Conservation (phyloP, 805 yeast genomes). For the Yamadazyma endophytica region DNA sequence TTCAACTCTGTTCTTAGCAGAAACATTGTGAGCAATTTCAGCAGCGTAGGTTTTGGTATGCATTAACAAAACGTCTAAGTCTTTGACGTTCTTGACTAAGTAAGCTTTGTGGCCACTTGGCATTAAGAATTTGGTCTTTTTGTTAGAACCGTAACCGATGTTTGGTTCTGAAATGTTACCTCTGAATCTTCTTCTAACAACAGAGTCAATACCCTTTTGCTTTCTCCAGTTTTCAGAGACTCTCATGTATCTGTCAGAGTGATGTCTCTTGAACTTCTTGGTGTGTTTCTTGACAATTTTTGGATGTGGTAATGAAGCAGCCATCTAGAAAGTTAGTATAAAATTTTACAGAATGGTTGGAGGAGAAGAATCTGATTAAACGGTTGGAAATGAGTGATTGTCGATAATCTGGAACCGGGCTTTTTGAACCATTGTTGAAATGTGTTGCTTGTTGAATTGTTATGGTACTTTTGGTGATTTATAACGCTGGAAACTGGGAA, state of each 20-base stretch:
- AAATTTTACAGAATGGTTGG: no score
- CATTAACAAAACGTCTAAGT: conserved; percentile 90
- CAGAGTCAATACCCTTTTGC: conserved; percentile 99
- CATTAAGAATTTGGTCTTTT: conserved; percentile 91
- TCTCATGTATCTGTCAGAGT: conserved; percentile 99
- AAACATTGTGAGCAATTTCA: conserved; percentile 98
- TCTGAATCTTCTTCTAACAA: conserved; percentile 99
- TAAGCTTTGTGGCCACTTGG: conserved; percentile 98
- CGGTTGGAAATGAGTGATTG: no score
- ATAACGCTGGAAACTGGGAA: no score
- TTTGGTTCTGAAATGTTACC: conserved; percentile 99
- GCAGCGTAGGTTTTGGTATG: conserved; percentile 99
- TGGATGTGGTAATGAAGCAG: conserved; percentile 97
- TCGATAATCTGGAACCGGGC: no score
- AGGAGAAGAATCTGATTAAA: no score
- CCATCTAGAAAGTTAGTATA: conserved; percentile 46
- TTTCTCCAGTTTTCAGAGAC: conserved; percentile 99
- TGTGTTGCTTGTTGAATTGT: no score
- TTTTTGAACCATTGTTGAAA: no score
- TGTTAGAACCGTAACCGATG: conserved; percentile 99
- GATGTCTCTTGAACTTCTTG: conserved; percentile 99
- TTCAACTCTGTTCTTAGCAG: conserved; percentile 97
- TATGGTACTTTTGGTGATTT: no score
- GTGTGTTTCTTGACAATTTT: conserved; percentile 99
- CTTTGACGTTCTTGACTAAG: conserved; percentile 88